Evolutionary conservation across 2,329 filamentous ascomycete species (phyloP).

Genomic region (Pseudogymnoascus sp.): DNA sequence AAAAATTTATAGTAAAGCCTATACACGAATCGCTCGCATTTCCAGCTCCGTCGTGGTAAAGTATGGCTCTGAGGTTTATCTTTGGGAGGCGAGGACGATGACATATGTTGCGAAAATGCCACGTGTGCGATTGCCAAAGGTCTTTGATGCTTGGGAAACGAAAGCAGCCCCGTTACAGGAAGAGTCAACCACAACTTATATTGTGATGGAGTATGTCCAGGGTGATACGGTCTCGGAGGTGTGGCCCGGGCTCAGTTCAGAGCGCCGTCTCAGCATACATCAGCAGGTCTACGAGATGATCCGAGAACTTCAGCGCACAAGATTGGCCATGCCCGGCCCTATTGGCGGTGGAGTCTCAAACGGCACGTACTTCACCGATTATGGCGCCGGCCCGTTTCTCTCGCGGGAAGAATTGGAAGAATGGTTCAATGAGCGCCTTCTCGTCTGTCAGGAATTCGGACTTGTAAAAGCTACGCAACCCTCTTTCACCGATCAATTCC

Average conservation of each 20-base stretch:
- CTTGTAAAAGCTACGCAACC: background rate
- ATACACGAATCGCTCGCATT: conserved; percentile 12
- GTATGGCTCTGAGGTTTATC: conserved; percentile 13
- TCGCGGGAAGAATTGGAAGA: conserved; percentile 16
- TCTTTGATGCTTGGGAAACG: conserved; percentile 17
- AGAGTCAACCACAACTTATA: conserved; percentile 15
- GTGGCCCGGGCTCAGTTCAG: conserved; percentile 13
- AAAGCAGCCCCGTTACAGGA: conserved; percentile 13
- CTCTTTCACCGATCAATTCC: conserved; percentile 12
- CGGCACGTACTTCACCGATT: conserved; percentile 14
- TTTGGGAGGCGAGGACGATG: conserved; percentile 15
- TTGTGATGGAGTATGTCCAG: conserved; percentile 16
- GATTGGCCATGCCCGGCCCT: conserved; percentile 13
- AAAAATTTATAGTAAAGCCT: conserved; percentile 2
- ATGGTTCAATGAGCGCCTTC: conserved; percentile 16
- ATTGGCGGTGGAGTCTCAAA: conserved; percentile 15
- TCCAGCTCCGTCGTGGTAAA: conserved; percentile 15
- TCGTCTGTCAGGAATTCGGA: conserved; percentile 15
- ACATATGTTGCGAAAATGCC: conserved; percentile 14
- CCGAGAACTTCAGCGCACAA: conserved; percentile 13
- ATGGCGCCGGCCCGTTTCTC: conserved; percentile 16
- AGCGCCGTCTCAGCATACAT: conserved; percentile 5
- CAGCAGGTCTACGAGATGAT: conserved; percentile 13
- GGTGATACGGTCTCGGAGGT: conserved; percentile 13
- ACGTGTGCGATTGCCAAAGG: conserved; percentile 13